These are phyloP conservation scores for Gryganskiella cystojenkinii DNA, from an alignment of 192 early-diverging fungal genomes.

Conservation along the genomic window DNA sequence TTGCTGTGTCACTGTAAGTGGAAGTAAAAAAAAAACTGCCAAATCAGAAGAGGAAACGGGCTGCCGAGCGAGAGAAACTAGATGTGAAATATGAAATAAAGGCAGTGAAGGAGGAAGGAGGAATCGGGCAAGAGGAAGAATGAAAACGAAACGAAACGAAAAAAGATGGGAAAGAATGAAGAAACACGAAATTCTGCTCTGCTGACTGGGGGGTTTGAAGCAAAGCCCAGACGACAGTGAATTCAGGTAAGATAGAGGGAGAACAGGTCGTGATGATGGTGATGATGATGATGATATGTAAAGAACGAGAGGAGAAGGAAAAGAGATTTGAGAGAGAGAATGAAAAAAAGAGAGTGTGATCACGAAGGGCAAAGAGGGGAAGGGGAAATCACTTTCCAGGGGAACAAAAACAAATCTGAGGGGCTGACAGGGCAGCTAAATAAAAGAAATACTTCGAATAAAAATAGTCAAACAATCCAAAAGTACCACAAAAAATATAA, in stretches of 20 bases:
- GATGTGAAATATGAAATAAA: background rate
- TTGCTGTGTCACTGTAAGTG: too few species aligned
- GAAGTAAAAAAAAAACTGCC: too few species aligned
- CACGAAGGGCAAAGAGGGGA: background rate
- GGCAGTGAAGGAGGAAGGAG: background rate
- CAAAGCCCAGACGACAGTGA: background rate
- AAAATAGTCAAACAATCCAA: too few species aligned
- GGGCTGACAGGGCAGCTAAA: background rate
- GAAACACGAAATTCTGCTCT: too few species aligned
- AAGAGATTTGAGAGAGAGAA: background rate
- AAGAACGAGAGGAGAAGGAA: background rate
- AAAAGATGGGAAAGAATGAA: background rate
- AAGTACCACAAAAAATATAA: too few species aligned
- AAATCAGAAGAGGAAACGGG: too few species aligned
- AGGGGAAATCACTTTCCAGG: background rate
- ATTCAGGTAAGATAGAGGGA: background rate
- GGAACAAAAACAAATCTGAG: background rate
- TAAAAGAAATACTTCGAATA: too few species aligned
- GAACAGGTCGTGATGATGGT: too few species aligned
- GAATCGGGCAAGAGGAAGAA: background rate
- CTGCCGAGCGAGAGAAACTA: background rate
- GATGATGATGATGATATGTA: too few species aligned
- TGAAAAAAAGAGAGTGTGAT: background rate
- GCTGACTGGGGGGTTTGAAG: background rate
- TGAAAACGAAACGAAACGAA: background rate